Conservation (phyloP, 2,329 filamentous ascomycete species). For the Leptographium flavum region DNA sequence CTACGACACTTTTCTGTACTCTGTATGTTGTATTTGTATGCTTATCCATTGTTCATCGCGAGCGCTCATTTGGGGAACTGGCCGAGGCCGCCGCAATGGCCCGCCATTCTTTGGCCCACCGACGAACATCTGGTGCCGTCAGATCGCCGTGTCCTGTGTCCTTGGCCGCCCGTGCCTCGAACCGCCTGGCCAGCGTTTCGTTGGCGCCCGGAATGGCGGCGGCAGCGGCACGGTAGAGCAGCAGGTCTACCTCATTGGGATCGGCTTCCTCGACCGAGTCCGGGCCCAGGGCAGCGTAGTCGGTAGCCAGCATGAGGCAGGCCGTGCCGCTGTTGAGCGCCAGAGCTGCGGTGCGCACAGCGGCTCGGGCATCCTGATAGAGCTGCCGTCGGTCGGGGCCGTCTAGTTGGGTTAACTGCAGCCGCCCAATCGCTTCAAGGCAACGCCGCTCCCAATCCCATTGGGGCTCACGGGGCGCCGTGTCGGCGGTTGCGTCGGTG, state of each 20-base stretch:
- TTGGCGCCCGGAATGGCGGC: constrained; percentile 15
- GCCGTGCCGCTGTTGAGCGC: constrained; percentile 18
- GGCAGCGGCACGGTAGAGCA: constrained; percentile 17
- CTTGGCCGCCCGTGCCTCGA: not conserved
- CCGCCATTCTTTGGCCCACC: not conserved
- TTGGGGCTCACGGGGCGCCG: constrained; percentile 2
- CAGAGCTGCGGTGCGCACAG: constrained; percentile 15
- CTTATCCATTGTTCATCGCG: not conserved
- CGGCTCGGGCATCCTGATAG: constrained; percentile 7
- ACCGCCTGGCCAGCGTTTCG: constrained; percentile 5
- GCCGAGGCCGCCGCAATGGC: not conserved
- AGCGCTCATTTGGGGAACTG: not conserved
- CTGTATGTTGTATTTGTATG: too few species aligned
- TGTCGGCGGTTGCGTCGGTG: not conserved
- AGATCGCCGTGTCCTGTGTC: constrained; percentile 8
- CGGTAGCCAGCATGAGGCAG: constrained; percentile 15
- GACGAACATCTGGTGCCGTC: not conserved
- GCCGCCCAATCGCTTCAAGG: constrained; percentile 16
- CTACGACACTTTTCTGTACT: too few species aligned
- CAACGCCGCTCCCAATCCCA: constrained; percentile 23
- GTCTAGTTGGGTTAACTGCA: constrained; percentile 10
- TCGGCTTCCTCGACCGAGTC: constrained; percentile 11
- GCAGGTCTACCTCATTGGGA: constrained; percentile 3
- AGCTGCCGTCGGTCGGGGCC: not conserved
- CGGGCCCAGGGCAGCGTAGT: constrained; percentile 10